A percentile compares a stretch with the other conserved stretches of the same genome.
These are phyloP conservation scores for Fusarium hostae DNA, from an alignment of 2,329 filamentous ascomycete species.

Conservation along the genomic window DNA sequence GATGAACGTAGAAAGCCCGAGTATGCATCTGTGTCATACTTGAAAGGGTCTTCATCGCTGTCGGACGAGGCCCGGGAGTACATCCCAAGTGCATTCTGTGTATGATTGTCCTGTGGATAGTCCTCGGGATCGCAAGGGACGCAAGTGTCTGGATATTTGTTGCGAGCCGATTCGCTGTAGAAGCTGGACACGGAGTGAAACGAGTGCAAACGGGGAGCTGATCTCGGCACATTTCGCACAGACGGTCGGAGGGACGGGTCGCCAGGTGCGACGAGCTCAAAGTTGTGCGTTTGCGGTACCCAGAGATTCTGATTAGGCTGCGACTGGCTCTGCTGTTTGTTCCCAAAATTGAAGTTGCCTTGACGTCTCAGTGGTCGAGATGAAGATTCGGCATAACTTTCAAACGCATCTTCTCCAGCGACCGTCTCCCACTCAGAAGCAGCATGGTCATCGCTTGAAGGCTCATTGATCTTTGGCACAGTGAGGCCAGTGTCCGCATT, in stretches of 20 bases:
- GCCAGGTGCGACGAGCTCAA: constrained; percentile 24
- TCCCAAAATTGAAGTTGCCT: constrained; percentile 30
- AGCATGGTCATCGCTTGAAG: constrained; percentile 31
- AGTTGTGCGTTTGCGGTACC: constrained; percentile 16
- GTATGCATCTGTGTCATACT: constrained; percentile 56
- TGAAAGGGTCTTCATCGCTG: constrained; percentile 57
- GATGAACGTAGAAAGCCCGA: constrained; percentile 51
- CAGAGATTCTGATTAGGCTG: not conserved
- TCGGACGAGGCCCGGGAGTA: constrained; percentile 49
- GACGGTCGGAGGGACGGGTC: constrained; percentile 19
- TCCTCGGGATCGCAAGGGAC: not conserved
- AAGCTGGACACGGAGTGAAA: constrained; percentile 46
- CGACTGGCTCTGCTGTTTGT: constrained; percentile 15
- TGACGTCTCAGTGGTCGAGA: constrained; percentile 13
- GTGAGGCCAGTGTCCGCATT: not conserved
- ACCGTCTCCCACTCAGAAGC: constrained; percentile 49
- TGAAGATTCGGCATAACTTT: constrained; percentile 12
- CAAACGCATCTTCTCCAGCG: constrained; percentile 42
- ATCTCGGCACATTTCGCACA: constrained; percentile 12
- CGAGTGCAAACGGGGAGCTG: constrained; percentile 35
- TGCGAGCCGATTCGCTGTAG: constrained; percentile 35
- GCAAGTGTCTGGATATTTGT: not conserved
- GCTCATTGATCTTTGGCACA: not conserved
- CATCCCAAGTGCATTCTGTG: constrained; percentile 26
- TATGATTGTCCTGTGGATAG: not conserved